Evolutionary conservation across 257 asterid species (phyloP).

Genomic region (Thymus mandschuricus): DNA sequence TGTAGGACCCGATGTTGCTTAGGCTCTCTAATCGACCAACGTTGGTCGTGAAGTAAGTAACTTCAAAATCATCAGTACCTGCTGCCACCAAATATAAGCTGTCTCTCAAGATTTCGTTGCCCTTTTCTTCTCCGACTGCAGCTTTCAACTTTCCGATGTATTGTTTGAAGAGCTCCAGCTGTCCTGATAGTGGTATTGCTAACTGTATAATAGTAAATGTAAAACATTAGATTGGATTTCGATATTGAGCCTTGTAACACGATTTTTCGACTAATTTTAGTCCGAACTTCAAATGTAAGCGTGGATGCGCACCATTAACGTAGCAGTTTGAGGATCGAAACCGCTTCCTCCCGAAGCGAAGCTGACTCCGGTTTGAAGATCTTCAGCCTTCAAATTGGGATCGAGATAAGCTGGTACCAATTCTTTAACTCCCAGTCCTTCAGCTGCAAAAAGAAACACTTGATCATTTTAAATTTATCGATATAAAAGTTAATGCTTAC

Average conservation of each 20-base stretch:
- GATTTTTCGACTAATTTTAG: no score
- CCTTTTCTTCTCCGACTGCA: constrained; percentile 59
- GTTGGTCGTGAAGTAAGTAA: constrained; percentile 69
- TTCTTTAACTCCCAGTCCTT: constrained; percentile 57
- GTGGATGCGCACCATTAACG: constrained; percentile 20
- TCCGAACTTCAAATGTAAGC: no score
- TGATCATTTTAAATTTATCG: no score
- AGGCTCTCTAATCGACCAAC: constrained; percentile 29
- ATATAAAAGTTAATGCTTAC: no score
- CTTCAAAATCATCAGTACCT: constrained; percentile 82
- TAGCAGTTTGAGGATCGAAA: constrained; percentile 58
- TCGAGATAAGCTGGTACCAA: constrained; percentile 72
- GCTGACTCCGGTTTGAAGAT: constrained; percentile 76
- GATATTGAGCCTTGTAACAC: no score
- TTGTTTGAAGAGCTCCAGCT: constrained; percentile 57
- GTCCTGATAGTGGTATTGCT: constrained; percentile 57
- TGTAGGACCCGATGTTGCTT: constrained; percentile 54
- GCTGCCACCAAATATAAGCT: constrained; percentile 58
- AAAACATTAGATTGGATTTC: no score
- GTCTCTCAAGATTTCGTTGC: constrained; percentile 50
- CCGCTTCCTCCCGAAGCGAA: constrained; percentile 95
- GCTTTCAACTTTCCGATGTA: constrained; percentile 60
- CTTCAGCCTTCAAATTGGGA: constrained; percentile 51
- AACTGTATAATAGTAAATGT: constrained; percentile 38
- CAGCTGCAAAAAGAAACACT: constrained; percentile 41